Base-by-base conservation (phyloP, 2,329 filamentous ascomycete genomes). In the Ilyonectria mors-panacis region DNA sequence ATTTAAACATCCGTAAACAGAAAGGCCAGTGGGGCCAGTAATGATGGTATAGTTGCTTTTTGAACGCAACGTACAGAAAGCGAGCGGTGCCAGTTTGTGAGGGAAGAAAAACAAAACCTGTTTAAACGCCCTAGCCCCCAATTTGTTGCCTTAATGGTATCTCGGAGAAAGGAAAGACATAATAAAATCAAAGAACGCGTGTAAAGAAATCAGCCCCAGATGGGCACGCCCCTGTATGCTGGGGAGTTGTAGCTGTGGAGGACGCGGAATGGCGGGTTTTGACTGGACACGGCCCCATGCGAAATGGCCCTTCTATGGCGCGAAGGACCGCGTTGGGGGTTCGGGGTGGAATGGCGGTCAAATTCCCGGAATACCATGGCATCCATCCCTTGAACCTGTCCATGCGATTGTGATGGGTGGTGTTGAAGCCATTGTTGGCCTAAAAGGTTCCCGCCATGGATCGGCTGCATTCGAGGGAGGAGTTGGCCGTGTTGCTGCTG, bases 201-300 rank as follows among this genome's bases (percentile, higher is more conserved):
- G 45, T 44, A 35, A 37, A 64, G 19, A 30, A 62, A 64, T 65
- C 66, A 87, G n/a, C 85, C 83, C 86, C 87, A 88, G n/a, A 89
- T 87, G 0, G 86, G 87, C 3, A 81, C 83, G 39, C 85, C 82
- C 30, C 82, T 82, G 71, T 89, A 89, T 6, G 87, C 86, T 6
- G 87, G 87, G 4, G 87, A 87, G 73, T 88, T 87, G 71, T 89
- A 88, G 77, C 86, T 89, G 77, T 89, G 87, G 9, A 89, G 78
- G 12, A 89, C 81, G 1, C 87, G 85, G 66, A 85, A 89, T 9
- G 85, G 86, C 13, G 77, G 76, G 33, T 78, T 70, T 54, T 71
- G 72, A 13, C 59, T 58, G 15, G 69, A 55, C 39, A 64, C 50
- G 3, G 66, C 59, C 12, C 75, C 66, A 44, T 74, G 70, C 5